These are phyloP conservation scores for Hanseniaspora occidentalis DNA, from an alignment of 805 yeast species.

Conservation along the genomic window DNA sequence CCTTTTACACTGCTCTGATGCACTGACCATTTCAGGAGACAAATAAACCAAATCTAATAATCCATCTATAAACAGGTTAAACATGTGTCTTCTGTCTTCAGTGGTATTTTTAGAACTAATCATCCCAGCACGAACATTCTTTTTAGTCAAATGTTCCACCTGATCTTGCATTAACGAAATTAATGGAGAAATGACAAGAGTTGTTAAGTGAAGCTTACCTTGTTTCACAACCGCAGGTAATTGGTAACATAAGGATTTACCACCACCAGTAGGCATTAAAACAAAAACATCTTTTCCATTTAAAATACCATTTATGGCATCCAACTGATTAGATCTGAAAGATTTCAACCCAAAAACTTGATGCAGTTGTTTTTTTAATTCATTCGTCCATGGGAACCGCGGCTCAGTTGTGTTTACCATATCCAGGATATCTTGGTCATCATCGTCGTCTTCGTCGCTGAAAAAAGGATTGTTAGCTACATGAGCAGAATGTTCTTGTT, in stretches of 20 bases:
- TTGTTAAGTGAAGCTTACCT: constrained; percentile 71
- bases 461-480: constrained; percentile 2
- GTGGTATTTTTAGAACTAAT: constrained; percentile 63
- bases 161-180: constrained; percentile 97
- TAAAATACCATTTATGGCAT: constrained; percentile 69
- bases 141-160: constrained; percentile 61
- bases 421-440: constrained; percentile 15
- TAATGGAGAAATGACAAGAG: constrained; percentile 87
- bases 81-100: constrained; percentile 49
- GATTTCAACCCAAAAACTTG: constrained; percentile 47
- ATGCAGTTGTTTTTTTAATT: constrained; percentile 45
- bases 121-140: constrained; percentile 74
- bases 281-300: constrained; percentile 83
- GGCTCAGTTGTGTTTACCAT: constrained; percentile 2
- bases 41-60: constrained; percentile 65
- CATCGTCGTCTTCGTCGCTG: constrained; percentile 13
- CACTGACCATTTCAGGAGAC: constrained; percentile 89
- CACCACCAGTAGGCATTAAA: constrained; percentile 98
- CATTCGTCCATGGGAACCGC: constrained; percentile 47
- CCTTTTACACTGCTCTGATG: constrained; percentile 53
- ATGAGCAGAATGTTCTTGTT: constrained; percentile 4
- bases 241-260: constrained; percentile 91
- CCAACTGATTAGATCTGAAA: constrained; percentile 76
- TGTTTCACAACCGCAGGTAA: constrained; percentile 74
- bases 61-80: constrained; percentile 52